Evolutionary conservation across 495 filamentous ascomycete genomes (phyloP).

Genomic region (Aspergillus haitiensis): DNA sequence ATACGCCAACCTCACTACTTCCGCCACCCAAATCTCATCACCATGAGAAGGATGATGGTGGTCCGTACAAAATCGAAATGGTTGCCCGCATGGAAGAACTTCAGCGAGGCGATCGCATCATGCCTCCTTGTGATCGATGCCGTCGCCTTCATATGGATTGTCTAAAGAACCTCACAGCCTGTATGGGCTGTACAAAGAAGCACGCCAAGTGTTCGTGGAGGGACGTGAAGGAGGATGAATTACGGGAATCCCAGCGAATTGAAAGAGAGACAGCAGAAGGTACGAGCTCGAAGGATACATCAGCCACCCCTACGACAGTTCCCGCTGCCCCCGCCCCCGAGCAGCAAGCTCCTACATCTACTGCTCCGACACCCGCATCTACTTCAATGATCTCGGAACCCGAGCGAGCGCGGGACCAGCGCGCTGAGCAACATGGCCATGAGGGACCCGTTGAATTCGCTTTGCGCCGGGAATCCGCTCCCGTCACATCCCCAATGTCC

Average conservation of each 20-base stretch:
- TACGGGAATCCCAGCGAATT: slow-evolving; percentile 39
- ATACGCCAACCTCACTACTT: slow-evolving; percentile 51
- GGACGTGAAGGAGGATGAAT: slow-evolving; percentile 69
- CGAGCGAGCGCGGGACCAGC: not conserved
- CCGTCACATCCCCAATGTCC: slow-evolving; percentile 21
- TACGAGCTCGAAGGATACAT: slow-evolving; percentile 19
- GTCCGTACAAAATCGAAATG: slow-evolving; percentile 65
- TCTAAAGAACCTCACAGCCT: slow-evolving; percentile 80
- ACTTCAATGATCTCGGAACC: slow-evolving; percentile 13
- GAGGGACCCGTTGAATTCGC: slow-evolving; percentile 17
- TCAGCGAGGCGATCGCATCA: slow-evolving; percentile 65
- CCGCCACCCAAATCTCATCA: slow-evolving; percentile 51
- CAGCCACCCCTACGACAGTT: slow-evolving; percentile 6
- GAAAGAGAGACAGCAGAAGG: slow-evolving; percentile 29
- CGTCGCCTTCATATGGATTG: slow-evolving; percentile 77
- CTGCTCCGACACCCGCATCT: slow-evolving; percentile 24
- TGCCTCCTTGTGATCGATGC: slow-evolving; percentile 82
- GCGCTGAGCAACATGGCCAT: not conserved
- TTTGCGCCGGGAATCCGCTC: slow-evolving; percentile 39
- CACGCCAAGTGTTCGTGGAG: slow-evolving; percentile 85
- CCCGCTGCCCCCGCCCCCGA: slow-evolving; percentile 4
- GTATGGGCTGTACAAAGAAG: slow-evolving; percentile 83
- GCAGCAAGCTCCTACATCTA: slow-evolving; percentile 17
- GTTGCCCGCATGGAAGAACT: slow-evolving; percentile 73
- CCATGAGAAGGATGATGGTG: slow-evolving; percentile 58